Base-by-base conservation (phyloP, 345 rosid species). In the Crucihimalaya himalaica region DNA sequence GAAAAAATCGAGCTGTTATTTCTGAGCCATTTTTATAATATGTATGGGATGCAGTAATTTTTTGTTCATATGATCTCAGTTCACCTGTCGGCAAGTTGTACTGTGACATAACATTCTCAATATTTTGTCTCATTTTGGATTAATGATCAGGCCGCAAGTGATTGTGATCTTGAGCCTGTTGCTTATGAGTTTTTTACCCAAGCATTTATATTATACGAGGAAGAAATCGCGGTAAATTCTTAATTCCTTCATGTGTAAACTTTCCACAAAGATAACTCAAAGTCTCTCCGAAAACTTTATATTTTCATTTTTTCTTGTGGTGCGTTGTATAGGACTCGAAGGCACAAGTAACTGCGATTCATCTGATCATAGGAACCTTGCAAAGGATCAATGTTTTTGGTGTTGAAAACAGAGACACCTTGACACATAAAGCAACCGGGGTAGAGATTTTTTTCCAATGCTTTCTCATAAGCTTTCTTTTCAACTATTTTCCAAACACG, bases 351-450 rank as follows among this genome's bases (percentile, higher is more conserved):
- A 88, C 93, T 21, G 95, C 96, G 25, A 75, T 93, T 42, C 96
- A 93, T 81, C 83, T 93, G 72, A 87, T 93, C 59, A 71, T 90
- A 64, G 98, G 98, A 75, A 78, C 90, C 43, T 87, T 93, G 43
- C 98, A 93, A 83, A 87, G 90, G 86, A 90, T 93, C 87, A 84
- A 81, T 81, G 87, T 90, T 12, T 90, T 93, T 79, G 92, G 93
- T 51, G 83, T 87, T 79, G 98, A 93, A 81, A 93, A 90, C 72
- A 83, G 93, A 62, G 96, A 93, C 74, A 89, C 96, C 48, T 83
- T 93, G 78, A 93, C 96, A 7, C 97, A 90, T 82, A 93, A 93
- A 80, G 93, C 98, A 59, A 89, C 97, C 0, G 96, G 98, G 89
- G 96, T 93, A 90, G 83, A 52, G 39, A 12, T 73, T 7, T 19